phyloP scores from a whole-genome alignment of 2,329 filamentous ascomycete species.

The Aspergillus pseudoviridinutans region DNA sequence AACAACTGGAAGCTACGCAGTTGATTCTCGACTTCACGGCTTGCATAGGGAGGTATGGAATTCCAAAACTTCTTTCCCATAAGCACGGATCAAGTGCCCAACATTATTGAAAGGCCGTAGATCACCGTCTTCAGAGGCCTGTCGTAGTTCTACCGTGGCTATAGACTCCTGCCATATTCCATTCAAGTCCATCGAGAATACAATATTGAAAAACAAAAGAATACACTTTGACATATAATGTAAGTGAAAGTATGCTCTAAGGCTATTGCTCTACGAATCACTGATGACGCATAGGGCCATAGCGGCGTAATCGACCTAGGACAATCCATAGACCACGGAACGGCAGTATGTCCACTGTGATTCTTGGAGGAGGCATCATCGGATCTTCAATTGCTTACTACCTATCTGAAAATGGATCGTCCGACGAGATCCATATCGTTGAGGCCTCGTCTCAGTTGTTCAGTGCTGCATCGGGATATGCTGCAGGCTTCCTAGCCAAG shows the following conservation, averaged over 20 bases:
- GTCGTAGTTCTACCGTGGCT: too few relatives aligned
- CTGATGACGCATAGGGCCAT: neutral
- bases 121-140: too few relatives aligned
- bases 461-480: constrained; percentile 68
- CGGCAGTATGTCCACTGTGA: constrained; percentile 54
- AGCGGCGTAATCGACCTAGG: neutral
- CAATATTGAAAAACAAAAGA: too few relatives aligned
- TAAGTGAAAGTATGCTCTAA: neutral
- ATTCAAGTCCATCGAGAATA: too few relatives aligned
- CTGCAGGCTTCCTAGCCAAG: constrained; percentile 68
- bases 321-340: neutral
- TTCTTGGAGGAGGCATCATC: constrained; percentile 67
- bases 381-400: constrained; percentile 70
- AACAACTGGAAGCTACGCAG: neutral
- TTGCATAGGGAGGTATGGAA: too few relatives aligned
- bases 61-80: too few relatives aligned
- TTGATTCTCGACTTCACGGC: too few relatives aligned
- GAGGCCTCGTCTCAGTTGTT: constrained; percentile 61
- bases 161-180: too few relatives aligned
- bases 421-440: constrained; percentile 52
- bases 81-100: too few relatives aligned
- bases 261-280: neutral
- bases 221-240: too few relatives aligned
- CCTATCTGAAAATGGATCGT: constrained; percentile 47
- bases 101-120: too few relatives aligned